phyloP scores from a whole-genome alignment of 2,329 filamentous ascomycete genomes.

The Grosmannia clavigera region DNA sequence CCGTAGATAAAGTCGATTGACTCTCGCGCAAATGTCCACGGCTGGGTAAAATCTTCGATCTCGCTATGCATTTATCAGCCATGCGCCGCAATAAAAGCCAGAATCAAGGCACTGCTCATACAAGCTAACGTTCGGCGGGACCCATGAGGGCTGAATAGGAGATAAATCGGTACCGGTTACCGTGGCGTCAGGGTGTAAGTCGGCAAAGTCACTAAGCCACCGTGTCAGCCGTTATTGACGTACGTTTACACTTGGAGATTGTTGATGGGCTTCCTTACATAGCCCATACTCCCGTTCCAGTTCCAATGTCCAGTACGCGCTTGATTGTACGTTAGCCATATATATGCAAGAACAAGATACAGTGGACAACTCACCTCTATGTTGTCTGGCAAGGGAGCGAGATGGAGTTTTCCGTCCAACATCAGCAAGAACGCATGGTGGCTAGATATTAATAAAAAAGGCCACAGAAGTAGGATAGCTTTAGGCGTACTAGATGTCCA shows the following conservation, averaged over 20 bases:
- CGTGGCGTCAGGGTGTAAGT: not conserved
- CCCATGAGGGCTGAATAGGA: not conserved
- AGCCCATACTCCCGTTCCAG: not conserved
- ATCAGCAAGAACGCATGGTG: not conserved
- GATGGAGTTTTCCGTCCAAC: not conserved
- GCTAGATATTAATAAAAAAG: not conserved
- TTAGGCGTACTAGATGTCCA: not conserved
- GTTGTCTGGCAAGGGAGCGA: not conserved
- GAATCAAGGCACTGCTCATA: not conserved
- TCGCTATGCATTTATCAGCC: slow-evolving; percentile 16
- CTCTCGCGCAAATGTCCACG: slow-evolving; percentile 31
- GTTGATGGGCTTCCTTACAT: not conserved
- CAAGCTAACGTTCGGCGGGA: not conserved
- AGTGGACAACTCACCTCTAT: not conserved
- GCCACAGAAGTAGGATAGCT: not conserved
- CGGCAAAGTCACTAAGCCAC: not conserved
- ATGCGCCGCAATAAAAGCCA: not conserved
- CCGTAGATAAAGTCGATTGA: slow-evolving; percentile 47
- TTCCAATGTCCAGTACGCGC: not conserved
- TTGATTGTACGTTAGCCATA: not conserved
- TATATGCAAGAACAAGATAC: not conserved
- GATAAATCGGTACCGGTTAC: slow-evolving; percentile 1
- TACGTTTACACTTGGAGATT: not conserved
- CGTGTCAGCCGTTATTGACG: not conserved
- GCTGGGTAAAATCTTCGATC: slow-evolving; percentile 47